Evolutionary conservation across 805 yeast species (phyloP), one percentile per base, ranked within the genome.

Genomic region (Hanseniaspora lachancei): DNA sequence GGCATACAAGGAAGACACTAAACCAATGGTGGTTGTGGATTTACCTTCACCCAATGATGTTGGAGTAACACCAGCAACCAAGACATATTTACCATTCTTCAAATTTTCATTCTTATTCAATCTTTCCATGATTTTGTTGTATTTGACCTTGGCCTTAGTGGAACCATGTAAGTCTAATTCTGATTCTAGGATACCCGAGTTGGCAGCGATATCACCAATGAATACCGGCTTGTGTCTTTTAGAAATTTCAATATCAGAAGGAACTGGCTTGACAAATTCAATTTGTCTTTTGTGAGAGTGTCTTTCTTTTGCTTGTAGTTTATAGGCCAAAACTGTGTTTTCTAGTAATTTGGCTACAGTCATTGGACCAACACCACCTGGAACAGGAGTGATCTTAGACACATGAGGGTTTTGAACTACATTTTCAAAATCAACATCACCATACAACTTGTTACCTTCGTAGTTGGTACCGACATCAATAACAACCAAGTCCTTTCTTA

Each of bases 281-380:
- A 65, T 58, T 29, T 63, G 74, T 59, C 74, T 73, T 66, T 81
- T 76, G 15, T 46, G 40, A n/a, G 56, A 53, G 24, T 38, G 32
- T 46, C 35, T 36, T 35, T 21, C 50, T 27, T 53, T 53, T 15
- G 42, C 39, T 46, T 53, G 56, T 15, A 53, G 27, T 15, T 46
- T 50, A 41, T 93, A 89, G 52, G 89, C 84, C 55, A 74, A 70
- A 40, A 81, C 72, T 32, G 85, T 89, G 66, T 86, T 86, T 60
- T 80, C 80, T 67, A 84, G 78, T 57, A 86, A 72, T 80, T 82
- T 82, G 29, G 93, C 93, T 47, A 86, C 91, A 15, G 95, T 86
- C 95, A 86, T 86, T 65, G 95, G 95, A 53, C 95, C 95, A 60
- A 86, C 95, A 61, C 95, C 95, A 67, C 95, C 95, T 53, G 95